Base-by-base conservation (phyloP, 1,139 yeast species). In the Tardiomyces depauwii region DNA sequence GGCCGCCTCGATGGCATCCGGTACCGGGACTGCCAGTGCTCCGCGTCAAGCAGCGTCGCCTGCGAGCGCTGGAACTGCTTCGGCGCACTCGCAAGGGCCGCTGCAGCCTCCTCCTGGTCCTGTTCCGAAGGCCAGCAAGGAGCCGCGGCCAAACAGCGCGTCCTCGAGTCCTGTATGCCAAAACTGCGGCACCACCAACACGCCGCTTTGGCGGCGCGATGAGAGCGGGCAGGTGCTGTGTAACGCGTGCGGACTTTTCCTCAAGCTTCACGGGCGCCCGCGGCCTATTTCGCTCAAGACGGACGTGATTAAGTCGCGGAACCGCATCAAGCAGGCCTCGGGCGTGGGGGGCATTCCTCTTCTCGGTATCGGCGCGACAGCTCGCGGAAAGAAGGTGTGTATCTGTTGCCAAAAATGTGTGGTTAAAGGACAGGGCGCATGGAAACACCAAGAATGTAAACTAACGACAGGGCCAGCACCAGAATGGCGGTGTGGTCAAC, bases 161-260 rank as follows among this genome's bases (percentile, higher is more conserved):
- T 39, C 41, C 27, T 4, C 41, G 16, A 19, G 16, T 9, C 41
- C 43, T 3, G 39, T 81, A 38, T 89, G 96, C 64, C 86, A 83
- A 55, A 89, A 89, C 63, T 89, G 97, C 67, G 77, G 82, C 56
- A 89, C 97, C 5, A 84, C 86, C 50, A 88, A 91, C 1, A 89
- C 97, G 1, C 97, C 97, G 0, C 70, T 89, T 25, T 89, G 97
- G 97, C 74, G 97, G 64, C 73, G 96, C 55, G 95, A 88, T 64
- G 96, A 88, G 60, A 77, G 84, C 16, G 97, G 97, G 14, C 93
- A 86, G 55, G 95, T 87, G 14, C 73, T 89, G 45, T 89, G 97
- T 63, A 89, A 89, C 67, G 97, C 97, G 3, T 89, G 96, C 68
- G 97, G 97, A 0, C 71, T 89, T 46, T 89, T 89, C 59, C 69